Percentiles rank a stretch among this genome's conserved stretches.
These are phyloP conservation scores for Prunus kanzakura DNA, from an alignment of 306 rosid genomes.

Conservation along the genomic window DNA sequence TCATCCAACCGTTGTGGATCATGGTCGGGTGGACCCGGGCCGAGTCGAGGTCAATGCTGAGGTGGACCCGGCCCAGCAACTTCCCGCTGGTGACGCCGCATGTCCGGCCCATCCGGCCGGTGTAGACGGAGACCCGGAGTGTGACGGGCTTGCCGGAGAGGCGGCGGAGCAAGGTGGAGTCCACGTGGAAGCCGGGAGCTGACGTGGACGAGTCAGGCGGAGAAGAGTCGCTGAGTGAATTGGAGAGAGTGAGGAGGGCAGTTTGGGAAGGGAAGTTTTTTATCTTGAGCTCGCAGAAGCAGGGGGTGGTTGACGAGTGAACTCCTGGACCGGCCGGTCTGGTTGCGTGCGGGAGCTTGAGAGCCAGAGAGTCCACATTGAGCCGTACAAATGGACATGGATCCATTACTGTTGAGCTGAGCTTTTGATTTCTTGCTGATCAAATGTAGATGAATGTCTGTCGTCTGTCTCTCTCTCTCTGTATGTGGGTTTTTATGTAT, in stretches of 20 bases:
- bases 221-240: slow-evolving; percentile 33
- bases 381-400: slow-evolving; percentile 80
- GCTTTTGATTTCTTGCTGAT: not conserved
- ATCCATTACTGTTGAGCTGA: slow-evolving; percentile 47
- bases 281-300: slow-evolving; percentile 65
- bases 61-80: slow-evolving; percentile 58
- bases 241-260: slow-evolving; percentile 58
- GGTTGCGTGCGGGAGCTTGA: slow-evolving; percentile 61
- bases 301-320: slow-evolving; percentile 84
- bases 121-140: slow-evolving; percentile 54
- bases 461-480: not conserved
- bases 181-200: slow-evolving; percentile 59
- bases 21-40: slow-evolving; percentile 26
- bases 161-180: slow-evolving; percentile 48
- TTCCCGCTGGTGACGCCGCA: slow-evolving; percentile 62
- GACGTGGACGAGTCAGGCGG: slow-evolving; percentile 46
- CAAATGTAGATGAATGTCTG: not conserved
- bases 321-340: slow-evolving; percentile 50
- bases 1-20: slow-evolving; percentile 73
- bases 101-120: slow-evolving; percentile 63
- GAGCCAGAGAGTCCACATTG: slow-evolving; percentile 58
- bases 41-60: slow-evolving; percentile 33
- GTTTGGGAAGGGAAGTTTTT: slow-evolving; percentile 58
- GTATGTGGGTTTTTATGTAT: not conserved
- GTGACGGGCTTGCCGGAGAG: slow-evolving; percentile 40